A percentile compares a stretch with the other conserved stretches of the same genome.
Evolutionary conservation across 2,329 filamentous ascomycete species (phyloP).

Genomic region (Metarhizium humberi): DNA sequence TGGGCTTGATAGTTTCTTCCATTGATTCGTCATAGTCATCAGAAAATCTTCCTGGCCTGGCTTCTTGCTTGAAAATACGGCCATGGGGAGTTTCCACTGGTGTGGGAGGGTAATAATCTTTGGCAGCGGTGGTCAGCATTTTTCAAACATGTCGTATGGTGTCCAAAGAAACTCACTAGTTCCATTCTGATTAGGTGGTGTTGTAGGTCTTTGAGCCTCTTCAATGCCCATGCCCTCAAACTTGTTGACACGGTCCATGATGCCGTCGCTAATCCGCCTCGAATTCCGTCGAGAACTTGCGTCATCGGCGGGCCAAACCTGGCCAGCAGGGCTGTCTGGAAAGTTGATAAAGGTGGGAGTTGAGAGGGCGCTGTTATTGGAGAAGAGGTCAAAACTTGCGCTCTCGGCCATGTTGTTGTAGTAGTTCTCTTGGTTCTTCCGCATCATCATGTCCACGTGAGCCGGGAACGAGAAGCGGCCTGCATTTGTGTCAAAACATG

Average conservation of each 20-base stretch:
- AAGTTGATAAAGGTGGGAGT: slow-evolving; percentile 42
- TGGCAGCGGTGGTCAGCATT: slow-evolving; percentile 5
- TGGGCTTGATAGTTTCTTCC: slow-evolving; percentile 56
- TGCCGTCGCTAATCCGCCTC: slow-evolving; percentile 48
- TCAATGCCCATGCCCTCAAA: slow-evolving; percentile 45
- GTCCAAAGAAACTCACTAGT: slow-evolving; percentile 38
- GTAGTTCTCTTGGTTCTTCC: slow-evolving; percentile 36
- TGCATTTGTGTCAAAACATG: slow-evolving; percentile 33
- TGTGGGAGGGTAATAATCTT: slow-evolving; percentile 58
- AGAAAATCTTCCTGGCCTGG: slow-evolving; percentile 40
- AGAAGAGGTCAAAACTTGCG: slow-evolving; percentile 43
- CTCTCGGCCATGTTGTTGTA: slow-evolving; percentile 29
- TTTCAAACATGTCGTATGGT: neutral
- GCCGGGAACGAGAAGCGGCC: slow-evolving; percentile 39
- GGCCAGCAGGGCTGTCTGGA: slow-evolving; percentile 34
- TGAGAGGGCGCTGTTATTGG: slow-evolving; percentile 34
- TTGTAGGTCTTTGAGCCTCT: slow-evolving; percentile 43
- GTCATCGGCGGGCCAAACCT: slow-evolving; percentile 38
- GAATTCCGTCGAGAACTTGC: slow-evolving; percentile 33
- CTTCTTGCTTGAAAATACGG: slow-evolving; percentile 31
- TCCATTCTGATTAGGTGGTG: slow-evolving; percentile 51
- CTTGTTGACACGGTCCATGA: slow-evolving; percentile 50
- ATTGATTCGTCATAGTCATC: slow-evolving; percentile 56
- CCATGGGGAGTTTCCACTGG: slow-evolving; percentile 55
- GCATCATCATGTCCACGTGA: slow-evolving; percentile 34